Evolutionary conservation across 176 grass and related monocot species (phyloP), one percentile per base, ranked within the genome.

Genomic region (Metroxylon sagu): DNA sequence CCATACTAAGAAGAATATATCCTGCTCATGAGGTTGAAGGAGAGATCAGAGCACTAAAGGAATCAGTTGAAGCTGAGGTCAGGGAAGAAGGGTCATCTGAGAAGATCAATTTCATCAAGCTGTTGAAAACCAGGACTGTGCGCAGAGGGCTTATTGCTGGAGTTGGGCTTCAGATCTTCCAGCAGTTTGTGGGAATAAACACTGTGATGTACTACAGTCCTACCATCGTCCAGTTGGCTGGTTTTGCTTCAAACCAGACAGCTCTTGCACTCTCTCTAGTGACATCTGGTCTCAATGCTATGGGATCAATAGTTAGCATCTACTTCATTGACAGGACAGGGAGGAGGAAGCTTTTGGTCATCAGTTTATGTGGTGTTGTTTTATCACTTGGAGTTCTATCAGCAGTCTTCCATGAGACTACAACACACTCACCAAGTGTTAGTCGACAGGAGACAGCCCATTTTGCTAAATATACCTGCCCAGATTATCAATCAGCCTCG

Each of bases 161-260:
- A n/a, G 76, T 85, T 5, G 82, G 83, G 16, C 64, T 86, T 62
- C 79, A 86, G 76, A 83, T 86, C 57, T 89, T 83, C 68, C 90
- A 95, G 69, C 86, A 89, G 70, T 82, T 95, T 57, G 90, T 95
- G 52, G 90, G 90, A 19, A 95, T 95, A 65, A 95, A 89, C 74
- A 83, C 90, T 48, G 86, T 87, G 73, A 95, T 87, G 90, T 89
- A 95, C 83, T 95, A 95, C 80, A 87, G 77, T 54, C 86, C 90
- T 0, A 87, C 80, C 4, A 95, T 95, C 28, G 83, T 87, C 48
- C 90, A 89, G 59, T 71, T 95, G 2, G 90, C 90, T 26, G 83
- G 90, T 5, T 95, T 89, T 18, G 90, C 90, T 12, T 95, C 90
- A 5, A 95, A 89, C 56, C 75, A 66, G 50, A 89, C 86, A 19